Evolutionary conservation across 208 protist species (phyloP).

Genomic region (Trypanosoma melophagium): DNA sequence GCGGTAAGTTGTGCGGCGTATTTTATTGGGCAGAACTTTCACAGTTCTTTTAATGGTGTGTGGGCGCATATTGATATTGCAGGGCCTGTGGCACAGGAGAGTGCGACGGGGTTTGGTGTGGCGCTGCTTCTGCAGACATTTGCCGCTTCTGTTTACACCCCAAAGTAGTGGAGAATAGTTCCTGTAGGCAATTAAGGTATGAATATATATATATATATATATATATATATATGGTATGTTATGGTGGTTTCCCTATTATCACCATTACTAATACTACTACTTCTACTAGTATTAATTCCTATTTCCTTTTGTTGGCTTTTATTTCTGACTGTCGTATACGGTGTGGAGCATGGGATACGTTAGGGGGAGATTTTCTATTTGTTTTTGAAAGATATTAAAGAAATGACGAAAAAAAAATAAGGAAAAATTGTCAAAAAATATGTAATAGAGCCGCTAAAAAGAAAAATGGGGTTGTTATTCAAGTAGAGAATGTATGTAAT

Average conservation of each 20-base stretch:
- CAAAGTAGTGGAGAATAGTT: conserved; percentile 1
- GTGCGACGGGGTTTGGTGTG: conserved; percentile 80
- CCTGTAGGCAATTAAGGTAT: background rate
- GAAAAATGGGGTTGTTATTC: no score
- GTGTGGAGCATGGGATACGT: no score
- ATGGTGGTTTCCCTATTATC: no score
- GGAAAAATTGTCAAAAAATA: background rate
- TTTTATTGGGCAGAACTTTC: conserved; percentile 77
- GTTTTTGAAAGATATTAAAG: no score
- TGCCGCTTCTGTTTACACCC: conserved; percentile 13
- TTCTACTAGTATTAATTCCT: no score
- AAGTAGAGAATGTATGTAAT: no score
- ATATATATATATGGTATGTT: no score
- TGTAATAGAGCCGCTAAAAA: no score
- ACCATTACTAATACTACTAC: no score
- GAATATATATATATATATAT: conserved; percentile 6
- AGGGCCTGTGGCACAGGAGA: conserved; percentile 53
- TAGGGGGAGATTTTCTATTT: no score
- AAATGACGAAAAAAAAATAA: conserved; percentile 3
- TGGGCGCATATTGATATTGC: conserved; percentile 91
- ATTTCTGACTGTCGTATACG: no score
- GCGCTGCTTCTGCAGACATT: conserved; percentile 61
- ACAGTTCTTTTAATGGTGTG: conserved; percentile 57
- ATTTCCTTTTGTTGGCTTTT: no score
- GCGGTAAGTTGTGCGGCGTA: conserved; percentile 76